These are phyloP conservation scores for Closterium sp. DNA, from an alignment of 139 green algal genomes.

Conservation along the genomic window DNA sequence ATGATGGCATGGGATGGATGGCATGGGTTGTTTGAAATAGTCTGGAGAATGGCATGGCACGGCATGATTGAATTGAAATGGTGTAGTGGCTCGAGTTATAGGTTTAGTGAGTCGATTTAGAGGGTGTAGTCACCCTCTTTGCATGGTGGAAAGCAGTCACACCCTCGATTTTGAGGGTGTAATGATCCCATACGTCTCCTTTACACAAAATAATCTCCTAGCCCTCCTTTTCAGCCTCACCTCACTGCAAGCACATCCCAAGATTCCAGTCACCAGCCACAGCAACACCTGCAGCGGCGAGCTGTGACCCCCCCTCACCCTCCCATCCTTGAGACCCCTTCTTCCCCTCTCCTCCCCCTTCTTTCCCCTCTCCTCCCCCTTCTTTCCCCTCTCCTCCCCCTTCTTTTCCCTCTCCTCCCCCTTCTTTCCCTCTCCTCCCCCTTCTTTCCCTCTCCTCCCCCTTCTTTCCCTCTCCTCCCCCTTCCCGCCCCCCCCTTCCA, in stretches of 20 bases:
- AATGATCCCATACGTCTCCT: neutral
- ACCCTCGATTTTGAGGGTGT: no score
- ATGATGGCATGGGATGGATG: no score
- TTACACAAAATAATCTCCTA: neutral
- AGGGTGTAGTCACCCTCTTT: no score
- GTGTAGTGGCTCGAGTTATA: no score
- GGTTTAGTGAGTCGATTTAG: no score
- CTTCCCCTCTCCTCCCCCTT: neutral
- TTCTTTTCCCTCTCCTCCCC: neutral
- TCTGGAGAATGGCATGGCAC: no score
- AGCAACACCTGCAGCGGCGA: neutral
- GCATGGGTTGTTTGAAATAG: no score
- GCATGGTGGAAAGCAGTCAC: no score
- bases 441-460: neutral
- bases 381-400: neutral
- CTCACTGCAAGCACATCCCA: neutral
- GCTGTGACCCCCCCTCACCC: no score
- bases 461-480: neutral
- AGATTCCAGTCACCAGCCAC: neutral
- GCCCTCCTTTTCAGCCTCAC: neutral
- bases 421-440: neutral
- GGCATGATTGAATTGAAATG: no score
- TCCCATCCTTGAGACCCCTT: neutral
- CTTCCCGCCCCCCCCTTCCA: neutral
- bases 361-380: neutral